Base-by-base conservation (phyloP, 805 yeast genomes). In the Sugiyamaella floridensis region DNA sequence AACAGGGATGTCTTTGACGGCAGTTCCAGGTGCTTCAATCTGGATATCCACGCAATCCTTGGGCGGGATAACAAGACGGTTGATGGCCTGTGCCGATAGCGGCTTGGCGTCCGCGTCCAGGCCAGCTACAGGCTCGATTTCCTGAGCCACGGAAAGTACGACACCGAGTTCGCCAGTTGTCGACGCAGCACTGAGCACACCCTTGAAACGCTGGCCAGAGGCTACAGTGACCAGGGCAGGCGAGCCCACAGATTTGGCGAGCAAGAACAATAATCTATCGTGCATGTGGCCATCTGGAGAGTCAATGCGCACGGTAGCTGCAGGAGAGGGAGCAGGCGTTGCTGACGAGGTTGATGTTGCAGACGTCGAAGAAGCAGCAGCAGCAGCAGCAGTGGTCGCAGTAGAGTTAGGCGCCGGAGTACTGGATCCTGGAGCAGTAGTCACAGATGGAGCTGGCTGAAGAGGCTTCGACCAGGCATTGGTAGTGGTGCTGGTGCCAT, bases 211-310 rank as follows among this genome's bases (percentile, higher is more conserved):
- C 1, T 78, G 73, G 12, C 92, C 92, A 0, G 86, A 76, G 22
- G 79, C 68, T 1, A 83, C 79, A 2, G 89, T 80, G 6, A 81
- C 83, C 12, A 72, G 72, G 11, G 79, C 80, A 29, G 71, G 70
- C 29, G 77, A 72, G 16, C 95, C 87, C 43, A 85, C 70, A 6
- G 89, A 72, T 56, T 79, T 79, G 40, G 79, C 73, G 44, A 85
- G 67, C 47, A 83, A 71, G 57, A 67, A 81, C 45, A 77, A 63
- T 52, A 83, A 69, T 51, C 86, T 74, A 58, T 83, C 87, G 58
- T 76, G 73, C 76, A 79, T 73, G 62, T 64, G 67, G 12, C 64
- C 59, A 44, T 64, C 71, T 20, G 47, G 37, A 14, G 19, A 15
- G n/a, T 20, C 54, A 63, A 57, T 50, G 60, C 65, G 44, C 64